phyloP scores from a whole-genome alignment of 371 early-diverging fungal species.

The Homolaphlyctis polyrhiza region DNA sequence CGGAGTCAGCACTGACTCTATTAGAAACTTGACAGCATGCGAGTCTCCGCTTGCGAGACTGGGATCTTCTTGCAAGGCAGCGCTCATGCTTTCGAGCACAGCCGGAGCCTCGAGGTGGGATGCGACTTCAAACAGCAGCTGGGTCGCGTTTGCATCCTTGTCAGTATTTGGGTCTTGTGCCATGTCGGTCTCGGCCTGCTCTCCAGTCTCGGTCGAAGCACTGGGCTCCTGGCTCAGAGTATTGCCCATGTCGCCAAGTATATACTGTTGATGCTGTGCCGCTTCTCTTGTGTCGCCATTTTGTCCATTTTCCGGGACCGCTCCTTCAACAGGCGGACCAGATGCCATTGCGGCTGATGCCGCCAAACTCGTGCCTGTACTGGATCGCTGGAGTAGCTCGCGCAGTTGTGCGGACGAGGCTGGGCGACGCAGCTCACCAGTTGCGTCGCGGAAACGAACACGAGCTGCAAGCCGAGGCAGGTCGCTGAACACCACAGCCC shows the following conservation, averaged over 20 bases:
- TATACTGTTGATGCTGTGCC: not conserved
- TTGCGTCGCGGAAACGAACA: not conserved
- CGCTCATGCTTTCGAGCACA: not conserved
- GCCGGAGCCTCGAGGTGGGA: not conserved
- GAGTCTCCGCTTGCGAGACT: not conserved
- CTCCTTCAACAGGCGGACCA: not conserved
- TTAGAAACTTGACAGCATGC: not conserved
- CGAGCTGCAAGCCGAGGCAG: slow-evolving; percentile 2
- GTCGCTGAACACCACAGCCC: slow-evolving; percentile 1
- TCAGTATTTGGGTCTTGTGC: not conserved
- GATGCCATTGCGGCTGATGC: not conserved
- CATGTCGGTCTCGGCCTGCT: not conserved
- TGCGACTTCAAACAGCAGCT: slow-evolving; percentile 1
- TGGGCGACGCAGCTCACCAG: not conserved
- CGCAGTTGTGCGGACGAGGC: not conserved
- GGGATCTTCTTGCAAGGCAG: not conserved
- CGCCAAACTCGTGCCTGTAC: not conserved
- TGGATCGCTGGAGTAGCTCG: not conserved
- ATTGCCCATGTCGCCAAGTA: too few relatives aligned
- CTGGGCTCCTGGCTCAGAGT: too few relatives aligned
- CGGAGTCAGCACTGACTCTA: not conserved
- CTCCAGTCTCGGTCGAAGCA: not conserved
- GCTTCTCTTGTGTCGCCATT: too few relatives aligned
- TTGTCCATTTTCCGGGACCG: not conserved
- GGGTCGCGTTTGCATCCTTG: too few relatives aligned